phyloP scores from a whole-genome alignment of 2,329 filamentous ascomycete genomes.

The Ceratocystis diversiconidia region DNA sequence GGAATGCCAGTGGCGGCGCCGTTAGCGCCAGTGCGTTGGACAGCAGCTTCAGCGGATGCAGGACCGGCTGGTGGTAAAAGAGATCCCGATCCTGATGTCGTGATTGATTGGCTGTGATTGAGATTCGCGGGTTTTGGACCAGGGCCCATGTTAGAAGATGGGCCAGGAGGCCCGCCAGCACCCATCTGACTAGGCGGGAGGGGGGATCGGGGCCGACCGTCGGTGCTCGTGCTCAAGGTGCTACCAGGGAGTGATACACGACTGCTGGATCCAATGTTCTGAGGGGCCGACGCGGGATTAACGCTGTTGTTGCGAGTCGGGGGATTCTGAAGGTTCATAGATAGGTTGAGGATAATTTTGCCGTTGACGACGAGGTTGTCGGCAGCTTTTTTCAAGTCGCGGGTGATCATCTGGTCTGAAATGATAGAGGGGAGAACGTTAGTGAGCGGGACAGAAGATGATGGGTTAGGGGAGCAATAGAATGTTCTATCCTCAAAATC shows the following conservation, averaged over 20 bases:
- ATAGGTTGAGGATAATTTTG: conserved; percentile 91
- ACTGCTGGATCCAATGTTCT: conserved; percentile 24
- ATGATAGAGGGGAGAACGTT: conserved; percentile 5
- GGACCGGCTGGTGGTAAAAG: conserved; percentile 18
- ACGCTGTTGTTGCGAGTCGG: conserved; percentile 34
- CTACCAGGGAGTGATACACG: conserved; percentile 32
- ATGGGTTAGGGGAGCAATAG: no score
- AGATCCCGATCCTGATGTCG: conserved; percentile 11
- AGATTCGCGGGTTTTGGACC: conserved; percentile 36
- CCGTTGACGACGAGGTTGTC: conserved; percentile 97
- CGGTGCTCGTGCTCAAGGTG: conserved; percentile 21
- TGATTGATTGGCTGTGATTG: conserved; percentile 29
- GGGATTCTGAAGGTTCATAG: conserved; percentile 69
- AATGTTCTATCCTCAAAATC: no score
- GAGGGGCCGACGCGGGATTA: conserved; percentile 18
- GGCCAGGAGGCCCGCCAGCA: conserved; percentile 30
- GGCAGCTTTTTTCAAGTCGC: conserved; percentile 93
- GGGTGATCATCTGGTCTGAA: conserved; percentile 91
- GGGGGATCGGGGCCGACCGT: conserved; percentile 34
- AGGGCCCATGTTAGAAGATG: conserved; percentile 26
- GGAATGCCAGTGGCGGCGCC: conserved; percentile 17
- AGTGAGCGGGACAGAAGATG: background rate
- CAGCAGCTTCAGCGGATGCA: conserved; percentile 21
- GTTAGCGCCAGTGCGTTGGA: background rate
- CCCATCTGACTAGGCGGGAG: background rate